These are phyloP conservation scores for Fusarium sp. DNA, from an alignment of 2,329 filamentous ascomycete species.

Conservation along the genomic window DNA sequence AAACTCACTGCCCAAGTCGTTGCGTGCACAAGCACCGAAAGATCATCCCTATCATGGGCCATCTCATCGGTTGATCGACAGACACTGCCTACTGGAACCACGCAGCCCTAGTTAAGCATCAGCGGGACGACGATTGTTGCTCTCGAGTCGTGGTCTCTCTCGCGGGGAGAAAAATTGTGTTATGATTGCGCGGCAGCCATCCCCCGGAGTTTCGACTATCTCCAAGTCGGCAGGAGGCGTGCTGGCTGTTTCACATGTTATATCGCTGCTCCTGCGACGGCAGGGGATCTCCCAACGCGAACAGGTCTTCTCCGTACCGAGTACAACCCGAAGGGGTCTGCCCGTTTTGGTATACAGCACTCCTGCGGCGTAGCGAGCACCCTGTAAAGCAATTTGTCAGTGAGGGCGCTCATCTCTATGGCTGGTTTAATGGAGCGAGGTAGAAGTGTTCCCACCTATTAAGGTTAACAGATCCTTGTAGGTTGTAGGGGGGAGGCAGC, in stretches of 20 bases:
- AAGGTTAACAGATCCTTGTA: background rate
- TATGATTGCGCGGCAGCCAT: background rate
- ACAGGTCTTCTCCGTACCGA: background rate
- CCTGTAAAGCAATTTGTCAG: background rate
- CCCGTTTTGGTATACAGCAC: background rate
- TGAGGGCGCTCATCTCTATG: background rate
- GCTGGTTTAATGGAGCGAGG: background rate
- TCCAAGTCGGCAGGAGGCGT: background rate
- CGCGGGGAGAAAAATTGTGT: background rate
- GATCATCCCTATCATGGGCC: background rate
- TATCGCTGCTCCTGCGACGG: background rate
- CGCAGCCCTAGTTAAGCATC: background rate
- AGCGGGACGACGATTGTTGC: background rate
- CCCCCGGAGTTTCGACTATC: background rate
- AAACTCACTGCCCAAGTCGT: background rate
- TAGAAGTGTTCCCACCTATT: background rate
- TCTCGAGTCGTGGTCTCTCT: background rate
- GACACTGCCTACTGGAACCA: background rate
- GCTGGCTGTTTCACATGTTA: background rate
- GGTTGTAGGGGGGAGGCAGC: background rate
- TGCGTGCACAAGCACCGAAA: background rate
- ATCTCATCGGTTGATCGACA: background rate
- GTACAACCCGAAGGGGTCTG: background rate
- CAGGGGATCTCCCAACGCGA: background rate
- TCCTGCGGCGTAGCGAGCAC: background rate